Conservation (phyloP, 2,329 filamentous ascomycete genomes). For the Aspergillus sp. region DNA sequence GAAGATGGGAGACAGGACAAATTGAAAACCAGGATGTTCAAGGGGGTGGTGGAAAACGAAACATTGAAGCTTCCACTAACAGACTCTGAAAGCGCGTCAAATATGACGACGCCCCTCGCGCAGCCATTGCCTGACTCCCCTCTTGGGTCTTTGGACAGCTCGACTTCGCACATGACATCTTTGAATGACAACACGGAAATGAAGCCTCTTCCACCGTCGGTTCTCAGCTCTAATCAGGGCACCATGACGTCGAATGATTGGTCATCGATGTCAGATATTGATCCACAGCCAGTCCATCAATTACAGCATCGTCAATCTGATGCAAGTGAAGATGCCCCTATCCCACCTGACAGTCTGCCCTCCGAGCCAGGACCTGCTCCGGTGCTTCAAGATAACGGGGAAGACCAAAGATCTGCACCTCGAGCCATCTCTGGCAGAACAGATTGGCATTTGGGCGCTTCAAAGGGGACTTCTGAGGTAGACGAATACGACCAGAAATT, state of each 20-base stretch:
- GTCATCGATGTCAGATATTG: slow-evolving; percentile 32
- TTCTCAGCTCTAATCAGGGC: slow-evolving; percentile 40
- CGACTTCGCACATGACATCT: slow-evolving; percentile 31
- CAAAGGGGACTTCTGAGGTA: slow-evolving; percentile 33
- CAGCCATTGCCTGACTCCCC: slow-evolving; percentile 50
- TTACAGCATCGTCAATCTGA: slow-evolving; percentile 27
- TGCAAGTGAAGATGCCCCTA: slow-evolving; percentile 27
- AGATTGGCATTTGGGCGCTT: slow-evolving; percentile 39
- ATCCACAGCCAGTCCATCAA: slow-evolving; percentile 19
- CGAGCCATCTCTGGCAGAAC: slow-evolving; percentile 41
- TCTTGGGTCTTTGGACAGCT: slow-evolving; percentile 31
- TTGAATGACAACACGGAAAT: slow-evolving; percentile 40
- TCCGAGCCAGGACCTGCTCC: slow-evolving; percentile 27
- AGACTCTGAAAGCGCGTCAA: slow-evolving; percentile 54
- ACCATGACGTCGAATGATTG: slow-evolving; percentile 32
- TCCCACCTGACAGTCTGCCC: slow-evolving; percentile 24
- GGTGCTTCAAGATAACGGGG: slow-evolving; percentile 23
- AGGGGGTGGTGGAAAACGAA: slow-evolving; percentile 44
- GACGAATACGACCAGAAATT: slow-evolving; percentile 43
- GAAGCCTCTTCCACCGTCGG: slow-evolving; percentile 46
- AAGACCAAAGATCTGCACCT: slow-evolving; percentile 43
- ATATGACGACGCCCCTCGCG: slow-evolving; percentile 58
- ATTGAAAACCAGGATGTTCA: slow-evolving; percentile 46
- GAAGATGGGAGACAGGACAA: slow-evolving; percentile 41
- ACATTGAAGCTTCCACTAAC: slow-evolving; percentile 31